Evolutionary conservation across 2,329 filamentous ascomycete genomes (phyloP).

Genomic region (Teratosphaeria zuluensis): DNA sequence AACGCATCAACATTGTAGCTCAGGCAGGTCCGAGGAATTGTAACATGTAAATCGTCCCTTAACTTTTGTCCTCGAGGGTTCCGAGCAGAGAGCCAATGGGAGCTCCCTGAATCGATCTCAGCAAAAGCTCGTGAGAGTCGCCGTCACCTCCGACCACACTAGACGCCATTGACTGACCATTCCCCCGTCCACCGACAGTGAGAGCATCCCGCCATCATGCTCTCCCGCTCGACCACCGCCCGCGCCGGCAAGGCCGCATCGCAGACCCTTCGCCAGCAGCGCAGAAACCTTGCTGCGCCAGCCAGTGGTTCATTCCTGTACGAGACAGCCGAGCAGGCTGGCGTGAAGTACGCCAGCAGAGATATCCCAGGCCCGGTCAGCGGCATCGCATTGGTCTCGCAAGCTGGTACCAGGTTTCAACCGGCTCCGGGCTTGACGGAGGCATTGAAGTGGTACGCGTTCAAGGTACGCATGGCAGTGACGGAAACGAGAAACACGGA

Average conservation of each 20-base stretch:
- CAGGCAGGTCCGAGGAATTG: not conserved
- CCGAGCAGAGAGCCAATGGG: not conserved
- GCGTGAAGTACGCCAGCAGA: slow-evolving; percentile 86
- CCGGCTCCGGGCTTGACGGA: slow-evolving; percentile 79
- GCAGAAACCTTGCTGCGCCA: slow-evolving; percentile 56
- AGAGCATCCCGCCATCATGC: slow-evolving; percentile 39
- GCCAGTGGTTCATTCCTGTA: slow-evolving; percentile 73
- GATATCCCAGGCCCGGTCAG: slow-evolving; percentile 82
- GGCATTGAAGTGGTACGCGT: slow-evolving; percentile 89
- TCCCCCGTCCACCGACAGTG: slow-evolving; percentile 12
- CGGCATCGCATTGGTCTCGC: slow-evolving; percentile 82
- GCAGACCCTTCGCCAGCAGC: slow-evolving; percentile 41
- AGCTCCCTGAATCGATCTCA: not conserved
- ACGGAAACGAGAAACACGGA: slow-evolving; percentile 9
- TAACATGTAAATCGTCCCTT: not conserved
- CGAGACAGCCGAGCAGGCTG: slow-evolving; percentile 74
- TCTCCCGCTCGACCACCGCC: slow-evolving; percentile 57
- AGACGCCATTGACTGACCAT: slow-evolving; percentile 11
- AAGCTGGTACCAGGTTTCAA: slow-evolving; percentile 91
- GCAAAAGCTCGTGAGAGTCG: not conserved
- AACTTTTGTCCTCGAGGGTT: not conserved
- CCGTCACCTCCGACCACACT: not conserved
- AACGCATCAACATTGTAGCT: too few relatives aligned
- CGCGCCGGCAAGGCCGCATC: slow-evolving; percentile 52
- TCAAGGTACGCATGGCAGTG: slow-evolving; percentile 59